Conservation (phyloP, 2,329 filamentous ascomycete genomes). For the Fusarium buharicum region DNA sequence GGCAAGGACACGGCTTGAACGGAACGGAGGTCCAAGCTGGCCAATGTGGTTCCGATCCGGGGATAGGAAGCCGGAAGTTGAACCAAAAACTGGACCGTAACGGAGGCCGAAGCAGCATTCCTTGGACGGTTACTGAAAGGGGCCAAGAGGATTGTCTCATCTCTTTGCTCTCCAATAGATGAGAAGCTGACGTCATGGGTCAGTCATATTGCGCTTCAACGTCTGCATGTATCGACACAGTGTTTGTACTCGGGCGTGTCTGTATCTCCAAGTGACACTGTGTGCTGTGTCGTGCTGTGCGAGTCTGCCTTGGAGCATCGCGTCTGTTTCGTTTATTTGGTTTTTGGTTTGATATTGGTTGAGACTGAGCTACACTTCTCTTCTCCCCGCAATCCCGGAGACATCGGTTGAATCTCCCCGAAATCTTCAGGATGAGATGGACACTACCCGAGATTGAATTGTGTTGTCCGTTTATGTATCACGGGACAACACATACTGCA, state of each 20-base stretch:
- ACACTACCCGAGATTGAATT: constrained; percentile 15
- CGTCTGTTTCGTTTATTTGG: constrained; percentile 10
- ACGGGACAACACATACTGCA: background rate
- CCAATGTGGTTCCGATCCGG: constrained; percentile 10
- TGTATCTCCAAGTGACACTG: constrained; percentile 30
- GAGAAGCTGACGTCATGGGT: constrained; percentile 40
- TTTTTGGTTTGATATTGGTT: constrained; percentile 4
- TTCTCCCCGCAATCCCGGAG: constrained; percentile 17
- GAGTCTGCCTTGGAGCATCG: constrained; percentile 6
- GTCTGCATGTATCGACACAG: constrained; percentile 38
- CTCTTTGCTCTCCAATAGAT: constrained; percentile 9
- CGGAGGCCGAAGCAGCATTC: constrained; percentile 14
- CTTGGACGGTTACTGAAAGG: constrained; percentile 2
- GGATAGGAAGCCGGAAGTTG: constrained; percentile 4
- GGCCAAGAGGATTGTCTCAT: constrained; percentile 20
- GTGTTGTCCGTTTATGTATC: background rate
- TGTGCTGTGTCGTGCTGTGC: constrained; percentile 17
- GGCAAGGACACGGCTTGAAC: constrained; percentile 21
- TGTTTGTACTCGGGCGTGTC: constrained; percentile 24
- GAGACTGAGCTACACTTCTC: background rate
- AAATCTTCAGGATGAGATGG: constrained; percentile 10
- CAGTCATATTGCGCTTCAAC: constrained; percentile 41
- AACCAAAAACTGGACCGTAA: constrained; percentile 10
- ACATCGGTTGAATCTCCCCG: constrained; percentile 23
- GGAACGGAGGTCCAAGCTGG: constrained; percentile 21